Conservation (phyloP, 257 asterid genomes). For the Forsythia viridissima region DNA sequence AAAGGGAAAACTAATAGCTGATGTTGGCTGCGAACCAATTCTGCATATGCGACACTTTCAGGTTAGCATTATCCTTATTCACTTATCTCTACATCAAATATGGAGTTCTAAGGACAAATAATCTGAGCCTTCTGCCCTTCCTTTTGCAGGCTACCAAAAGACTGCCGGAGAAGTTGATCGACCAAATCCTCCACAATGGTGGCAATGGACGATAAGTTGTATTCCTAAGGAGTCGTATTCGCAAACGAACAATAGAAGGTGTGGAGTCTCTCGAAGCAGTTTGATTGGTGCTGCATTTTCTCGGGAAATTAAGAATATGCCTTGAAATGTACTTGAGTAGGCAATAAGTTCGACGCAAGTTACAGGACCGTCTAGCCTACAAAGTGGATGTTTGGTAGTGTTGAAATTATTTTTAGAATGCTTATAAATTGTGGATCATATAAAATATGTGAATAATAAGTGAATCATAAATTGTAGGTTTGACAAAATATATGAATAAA, state of each 20-base stretch:
- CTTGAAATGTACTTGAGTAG: background rate
- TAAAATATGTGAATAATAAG: too few relatives aligned
- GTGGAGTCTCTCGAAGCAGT: background rate
- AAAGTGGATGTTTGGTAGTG: background rate
- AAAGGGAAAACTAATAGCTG: constrained; percentile 80
- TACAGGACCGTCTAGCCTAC: background rate
- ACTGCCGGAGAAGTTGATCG: constrained; percentile 70
- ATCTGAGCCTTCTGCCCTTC: background rate
- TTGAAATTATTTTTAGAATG: too few relatives aligned
- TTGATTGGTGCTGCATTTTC: background rate
- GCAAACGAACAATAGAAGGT: background rate
- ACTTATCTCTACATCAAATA: background rate
- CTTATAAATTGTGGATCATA: too few relatives aligned
- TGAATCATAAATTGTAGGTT: too few relatives aligned
- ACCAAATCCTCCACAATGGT: constrained; percentile 58
- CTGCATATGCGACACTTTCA: constrained; percentile 96
- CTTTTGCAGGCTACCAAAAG: constrained; percentile 67
- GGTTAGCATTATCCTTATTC: constrained; percentile 56
- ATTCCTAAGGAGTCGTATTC: background rate
- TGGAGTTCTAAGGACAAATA: background rate
- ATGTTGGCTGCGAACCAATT: constrained; percentile 96
- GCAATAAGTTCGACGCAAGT: constrained; percentile 8
- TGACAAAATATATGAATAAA: too few relatives aligned
- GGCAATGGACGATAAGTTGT: constrained; percentile 29
- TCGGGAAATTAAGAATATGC: background rate